These are phyloP conservation scores for Phaeodactylum tricornutum DNA, from an alignment of 108 stramenopile species.

Conservation along the genomic window DNA sequence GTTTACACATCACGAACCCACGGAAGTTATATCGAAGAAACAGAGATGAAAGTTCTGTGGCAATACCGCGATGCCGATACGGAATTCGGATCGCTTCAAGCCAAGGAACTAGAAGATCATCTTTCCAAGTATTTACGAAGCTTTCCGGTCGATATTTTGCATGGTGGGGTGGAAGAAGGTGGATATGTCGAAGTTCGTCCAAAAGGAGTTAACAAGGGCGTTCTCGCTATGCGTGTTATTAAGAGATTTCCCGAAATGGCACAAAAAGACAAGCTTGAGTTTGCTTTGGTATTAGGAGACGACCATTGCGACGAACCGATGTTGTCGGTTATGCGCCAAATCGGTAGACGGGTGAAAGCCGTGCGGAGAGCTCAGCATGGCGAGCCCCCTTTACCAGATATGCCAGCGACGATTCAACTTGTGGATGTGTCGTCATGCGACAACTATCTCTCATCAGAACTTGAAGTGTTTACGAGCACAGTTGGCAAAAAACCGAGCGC, in stretches of 20 bases:
- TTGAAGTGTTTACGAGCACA: constrained; percentile 81
- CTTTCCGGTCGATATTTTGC: constrained; percentile 90
- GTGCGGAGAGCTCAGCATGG: constrained; percentile 35
- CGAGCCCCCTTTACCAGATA: constrained; percentile 42
- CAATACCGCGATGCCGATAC: constrained; percentile 95
- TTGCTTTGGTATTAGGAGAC: constrained; percentile 83
- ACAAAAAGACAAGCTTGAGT: constrained; percentile 55
- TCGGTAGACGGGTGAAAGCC: constrained; percentile 50
- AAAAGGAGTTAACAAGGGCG: constrained; percentile 80
- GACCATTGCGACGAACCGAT: constrained; percentile 94
- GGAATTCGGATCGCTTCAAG: constrained; percentile 95
- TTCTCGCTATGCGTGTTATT: constrained; percentile 75
- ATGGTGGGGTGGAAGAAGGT: constrained; percentile 80
- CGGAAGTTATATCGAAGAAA: constrained; percentile 84
- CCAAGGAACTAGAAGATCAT: constrained; percentile 93
- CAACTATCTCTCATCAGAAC: constrained; percentile 42
- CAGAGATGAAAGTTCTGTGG: constrained; percentile 93
- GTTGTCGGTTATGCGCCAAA: constrained; percentile 84
- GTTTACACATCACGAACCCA: constrained; percentile 89
- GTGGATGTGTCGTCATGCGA: constrained; percentile 74
- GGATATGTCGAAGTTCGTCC: constrained; percentile 85
- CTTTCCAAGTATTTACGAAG: constrained; percentile 78
- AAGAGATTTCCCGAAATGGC: constrained; percentile 41
- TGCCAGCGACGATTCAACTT: constrained; percentile 56
- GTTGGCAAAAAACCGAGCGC: constrained; percentile 97